A percentile compares a stretch with the other conserved stretches of the same genome.
These are phyloP conservation scores for Eustoma russellianum DNA, from an alignment of 257 asterid genomes.

Conservation along the genomic window DNA sequence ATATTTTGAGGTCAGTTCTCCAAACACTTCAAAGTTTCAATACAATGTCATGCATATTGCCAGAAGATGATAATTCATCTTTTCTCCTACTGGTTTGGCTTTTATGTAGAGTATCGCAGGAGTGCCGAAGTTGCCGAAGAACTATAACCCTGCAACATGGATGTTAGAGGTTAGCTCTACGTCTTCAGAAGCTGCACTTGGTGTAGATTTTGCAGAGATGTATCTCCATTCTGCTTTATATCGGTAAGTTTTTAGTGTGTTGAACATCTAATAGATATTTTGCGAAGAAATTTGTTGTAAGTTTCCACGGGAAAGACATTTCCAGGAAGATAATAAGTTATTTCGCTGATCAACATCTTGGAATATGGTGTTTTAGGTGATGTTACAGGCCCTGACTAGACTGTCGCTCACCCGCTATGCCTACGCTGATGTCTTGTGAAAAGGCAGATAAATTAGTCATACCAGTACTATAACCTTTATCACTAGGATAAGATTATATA, in stretches of 20 bases:
- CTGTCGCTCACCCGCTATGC: no score
- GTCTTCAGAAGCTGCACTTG: slow-evolving; percentile 51
- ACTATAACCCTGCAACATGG: slow-evolving; percentile 64
- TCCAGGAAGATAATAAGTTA: no score
- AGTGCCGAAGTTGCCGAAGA: slow-evolving; percentile 35
- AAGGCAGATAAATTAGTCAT: no score
- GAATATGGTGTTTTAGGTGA: no score
- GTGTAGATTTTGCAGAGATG: slow-evolving; percentile 45
- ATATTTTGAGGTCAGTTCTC: slow-evolving; percentile 51
- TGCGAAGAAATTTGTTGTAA: no score
- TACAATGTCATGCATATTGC: neutral
- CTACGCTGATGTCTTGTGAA: no score
- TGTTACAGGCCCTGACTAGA: no score
- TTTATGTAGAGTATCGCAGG: slow-evolving; percentile 29
- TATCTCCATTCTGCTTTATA: slow-evolving; percentile 36
- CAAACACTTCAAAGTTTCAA: neutral
- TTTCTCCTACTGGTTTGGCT: neutral
- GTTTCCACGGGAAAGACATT: no score
- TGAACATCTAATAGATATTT: no score
- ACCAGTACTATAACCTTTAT: no score
- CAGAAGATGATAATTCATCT: neutral
- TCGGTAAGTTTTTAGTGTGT: slow-evolving; percentile 23
- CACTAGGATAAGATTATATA: no score
- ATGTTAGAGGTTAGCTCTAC: slow-evolving; percentile 50
- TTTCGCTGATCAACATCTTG: no score